Evolutionary conservation across 495 filamentous ascomycete species (phyloP).

Genomic region (Tuber borchii): DNA sequence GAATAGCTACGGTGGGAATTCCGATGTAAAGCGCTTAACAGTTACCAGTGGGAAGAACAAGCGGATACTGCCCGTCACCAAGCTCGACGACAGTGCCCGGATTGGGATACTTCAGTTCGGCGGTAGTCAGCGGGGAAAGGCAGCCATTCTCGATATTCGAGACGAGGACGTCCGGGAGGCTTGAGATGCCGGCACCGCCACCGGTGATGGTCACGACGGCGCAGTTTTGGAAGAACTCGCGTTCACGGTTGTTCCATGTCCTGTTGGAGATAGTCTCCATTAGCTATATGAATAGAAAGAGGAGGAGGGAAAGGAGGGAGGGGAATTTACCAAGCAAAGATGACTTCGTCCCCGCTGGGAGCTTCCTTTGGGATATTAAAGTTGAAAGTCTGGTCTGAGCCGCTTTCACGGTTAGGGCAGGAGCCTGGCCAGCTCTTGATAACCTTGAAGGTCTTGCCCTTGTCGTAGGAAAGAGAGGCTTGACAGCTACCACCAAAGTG

Average conservation of each 20-base stretch:
- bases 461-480: slow-evolving; percentile 57
- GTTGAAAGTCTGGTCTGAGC: slow-evolving; percentile 47
- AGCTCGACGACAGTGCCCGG: slow-evolving; percentile 57
- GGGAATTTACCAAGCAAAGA: slow-evolving; percentile 61
- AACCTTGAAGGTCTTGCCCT: slow-evolving; percentile 56
- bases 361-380: slow-evolving; percentile 61
- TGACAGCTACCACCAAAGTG: slow-evolving; percentile 64
- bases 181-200: slow-evolving; percentile 46
- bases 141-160: slow-evolving; percentile 54
- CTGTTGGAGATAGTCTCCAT: not conserved
- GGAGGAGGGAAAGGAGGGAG: not conserved
- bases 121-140: slow-evolving; percentile 48
- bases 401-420: slow-evolving; percentile 48
- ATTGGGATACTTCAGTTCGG: slow-evolving; percentile 63
- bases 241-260: slow-evolving; percentile 56
- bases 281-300: not conserved
- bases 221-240: slow-evolving; percentile 64
- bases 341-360: slow-evolving; percentile 50
- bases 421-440: slow-evolving; percentile 60
- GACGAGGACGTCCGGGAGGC: slow-evolving; percentile 54
- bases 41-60: slow-evolving; percentile 4
- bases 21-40: not conserved
- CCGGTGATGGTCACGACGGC: slow-evolving; percentile 52
- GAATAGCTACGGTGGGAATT: not conserved
- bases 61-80: slow-evolving; percentile 6